A percentile compares a stretch with the other conserved stretches of the same genome.
Conservation (phyloP, 1,139 yeast species). For the Suhomyces wounanorum region DNA sequence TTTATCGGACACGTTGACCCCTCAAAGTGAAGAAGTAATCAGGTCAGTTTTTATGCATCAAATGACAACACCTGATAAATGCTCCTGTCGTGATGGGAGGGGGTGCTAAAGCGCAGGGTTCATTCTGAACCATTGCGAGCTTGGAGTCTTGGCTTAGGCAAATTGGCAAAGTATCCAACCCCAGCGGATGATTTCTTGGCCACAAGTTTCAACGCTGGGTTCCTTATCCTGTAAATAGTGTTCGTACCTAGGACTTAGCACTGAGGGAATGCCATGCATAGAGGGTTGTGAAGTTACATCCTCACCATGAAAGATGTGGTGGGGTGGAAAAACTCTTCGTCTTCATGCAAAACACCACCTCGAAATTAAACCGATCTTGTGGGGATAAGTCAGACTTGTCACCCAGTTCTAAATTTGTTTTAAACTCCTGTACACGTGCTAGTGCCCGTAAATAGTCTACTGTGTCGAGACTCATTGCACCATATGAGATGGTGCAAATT, state of each 20-base stretch:
- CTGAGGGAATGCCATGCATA: neutral
- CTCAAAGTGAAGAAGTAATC: neutral
- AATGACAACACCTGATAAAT: neutral
- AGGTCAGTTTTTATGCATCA: neutral
- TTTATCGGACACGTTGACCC: neutral
- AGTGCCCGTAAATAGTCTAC: too few species aligned
- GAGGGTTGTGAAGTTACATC: neutral
- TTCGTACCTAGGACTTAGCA: too few species aligned
- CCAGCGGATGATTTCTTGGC: neutral
- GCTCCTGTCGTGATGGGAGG: neutral
- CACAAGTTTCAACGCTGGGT: neutral
- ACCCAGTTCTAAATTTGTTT: neutral
- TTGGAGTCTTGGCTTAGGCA: neutral
- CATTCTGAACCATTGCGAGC: too few species aligned
- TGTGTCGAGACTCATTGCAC: neutral
- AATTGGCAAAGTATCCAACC: neutral
- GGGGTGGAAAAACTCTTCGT: neutral
- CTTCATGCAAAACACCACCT: neutral
- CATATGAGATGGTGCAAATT: neutral
- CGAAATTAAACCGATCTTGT: neutral
- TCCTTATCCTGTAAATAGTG: neutral
- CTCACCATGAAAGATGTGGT: neutral
- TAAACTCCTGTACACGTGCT: neutral
- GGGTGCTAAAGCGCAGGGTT: neutral
- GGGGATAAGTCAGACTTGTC: neutral